Evolutionary conservation across 2,329 filamentous ascomycete species (phyloP).

Genomic region (Chaetomiaceae sp.): DNA sequence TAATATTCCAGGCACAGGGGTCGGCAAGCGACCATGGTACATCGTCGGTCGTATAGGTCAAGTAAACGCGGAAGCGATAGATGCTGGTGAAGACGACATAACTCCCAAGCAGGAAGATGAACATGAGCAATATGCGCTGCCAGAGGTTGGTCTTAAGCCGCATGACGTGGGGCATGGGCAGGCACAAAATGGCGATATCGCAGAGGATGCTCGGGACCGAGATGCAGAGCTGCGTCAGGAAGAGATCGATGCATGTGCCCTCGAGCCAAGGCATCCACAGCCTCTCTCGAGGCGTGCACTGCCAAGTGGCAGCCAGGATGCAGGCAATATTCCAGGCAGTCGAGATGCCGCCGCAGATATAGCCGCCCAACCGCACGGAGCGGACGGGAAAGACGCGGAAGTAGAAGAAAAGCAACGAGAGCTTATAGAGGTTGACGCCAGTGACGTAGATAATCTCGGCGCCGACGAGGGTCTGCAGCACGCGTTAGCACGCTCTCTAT

Average conservation of each 20-base stretch:
- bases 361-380: slow-evolving; percentile 9
- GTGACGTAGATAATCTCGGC: slow-evolving; percentile 12
- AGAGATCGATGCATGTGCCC: slow-evolving; percentile 10
- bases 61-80: slow-evolving; percentile 9
- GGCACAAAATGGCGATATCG: slow-evolving; percentile 9
- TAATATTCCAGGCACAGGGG: slow-evolving; percentile 11
- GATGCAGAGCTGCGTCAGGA: slow-evolving; percentile 12
- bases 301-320: slow-evolving; percentile 4
- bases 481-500: neutral
- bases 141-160: slow-evolving; percentile 10
- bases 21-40: slow-evolving; percentile 7
- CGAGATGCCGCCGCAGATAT: slow-evolving; percentile 11
- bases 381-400: slow-evolving; percentile 12
- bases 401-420: slow-evolving; percentile 12
- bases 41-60: slow-evolving; percentile 9
- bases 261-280: slow-evolving; percentile 8
- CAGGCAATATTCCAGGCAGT: slow-evolving; percentile 8
- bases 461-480: slow-evolving; percentile 9
- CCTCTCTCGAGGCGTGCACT: slow-evolving; percentile 6
- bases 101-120: slow-evolving; percentile 7
- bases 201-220: slow-evolving; percentile 11
- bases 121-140: slow-evolving; percentile 3
- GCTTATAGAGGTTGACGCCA: slow-evolving; percentile 9
- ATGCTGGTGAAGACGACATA: slow-evolving; percentile 11
- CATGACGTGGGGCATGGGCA: slow-evolving; percentile 10